Conservation (phyloP, 2,329 filamentous ascomycete species). For the Penicillium occitanis region DNA sequence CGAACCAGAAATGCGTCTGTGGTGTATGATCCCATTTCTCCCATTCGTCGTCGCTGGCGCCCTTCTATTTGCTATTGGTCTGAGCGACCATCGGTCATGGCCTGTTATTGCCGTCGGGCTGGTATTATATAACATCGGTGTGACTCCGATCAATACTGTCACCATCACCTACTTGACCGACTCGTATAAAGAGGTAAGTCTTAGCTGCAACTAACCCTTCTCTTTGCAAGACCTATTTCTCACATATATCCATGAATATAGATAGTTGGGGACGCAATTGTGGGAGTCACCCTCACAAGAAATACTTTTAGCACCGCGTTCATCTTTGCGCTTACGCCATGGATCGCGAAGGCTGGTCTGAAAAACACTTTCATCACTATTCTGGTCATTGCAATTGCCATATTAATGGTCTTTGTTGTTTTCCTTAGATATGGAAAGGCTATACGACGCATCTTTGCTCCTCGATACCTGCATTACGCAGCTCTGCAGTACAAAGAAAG, state of each 20-base stretch:
- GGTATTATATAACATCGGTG: slow-evolving; percentile 3
- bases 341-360: background rate
- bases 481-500: slow-evolving; percentile 1
- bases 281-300: background rate
- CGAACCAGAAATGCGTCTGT: slow-evolving; percentile 13
- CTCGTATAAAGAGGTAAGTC: slow-evolving; percentile 11
- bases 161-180: slow-evolving; percentile 9
- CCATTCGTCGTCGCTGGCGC: slow-evolving; percentile 6
- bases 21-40: slow-evolving; percentile 10
- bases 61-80: slow-evolving; percentile 9
- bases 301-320: slow-evolving; percentile 5
- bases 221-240: background rate
- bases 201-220: background rate
- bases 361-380: slow-evolving; percentile 13
- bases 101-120: slow-evolving; percentile 7
- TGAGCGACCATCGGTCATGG: background rate
- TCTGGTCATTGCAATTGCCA: slow-evolving; percentile 8
- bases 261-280: slow-evolving; percentile 9
- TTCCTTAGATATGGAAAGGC: slow-evolving; percentile 10
- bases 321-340: slow-evolving; percentile 7
- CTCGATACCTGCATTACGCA: slow-evolving; percentile 8
- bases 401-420: background rate
- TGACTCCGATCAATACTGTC: background rate
- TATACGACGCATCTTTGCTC: slow-evolving; percentile 3
- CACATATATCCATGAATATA: background rate